phyloP scores from a whole-genome alignment of 306 rosid species.

The Sindora glabra region DNA sequence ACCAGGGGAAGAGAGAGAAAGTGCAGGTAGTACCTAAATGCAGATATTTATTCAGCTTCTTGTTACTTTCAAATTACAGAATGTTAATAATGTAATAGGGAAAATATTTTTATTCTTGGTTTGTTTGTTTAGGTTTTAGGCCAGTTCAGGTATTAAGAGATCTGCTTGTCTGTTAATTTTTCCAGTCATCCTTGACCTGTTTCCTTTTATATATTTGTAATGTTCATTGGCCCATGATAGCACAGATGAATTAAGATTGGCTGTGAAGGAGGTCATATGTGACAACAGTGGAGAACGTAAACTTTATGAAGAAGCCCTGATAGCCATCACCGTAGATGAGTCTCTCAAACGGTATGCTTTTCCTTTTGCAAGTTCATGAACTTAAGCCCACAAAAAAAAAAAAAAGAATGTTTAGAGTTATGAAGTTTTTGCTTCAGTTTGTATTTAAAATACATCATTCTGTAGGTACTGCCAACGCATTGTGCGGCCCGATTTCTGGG shows the following conservation, averaged over 20 bases:
- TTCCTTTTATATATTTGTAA: background rate
- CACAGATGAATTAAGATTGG: conserved; percentile 83
- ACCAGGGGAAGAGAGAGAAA: conserved; percentile 69
- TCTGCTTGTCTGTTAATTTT: background rate
- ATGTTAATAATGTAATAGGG: background rate
- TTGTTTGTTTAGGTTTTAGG: no score
- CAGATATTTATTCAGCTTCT: background rate
- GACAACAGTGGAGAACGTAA: conserved; percentile 49
- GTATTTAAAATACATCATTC: conserved; percentile 1
- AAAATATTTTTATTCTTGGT: no score
- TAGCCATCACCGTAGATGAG: conserved; percentile 86
- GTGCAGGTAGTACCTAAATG: conserved; percentile 58
- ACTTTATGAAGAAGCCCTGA: conserved; percentile 69
- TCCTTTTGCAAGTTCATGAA: background rate
- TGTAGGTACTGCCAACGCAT: conserved; percentile 85
- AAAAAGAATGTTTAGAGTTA: conserved; percentile 8
- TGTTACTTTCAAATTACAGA: background rate
- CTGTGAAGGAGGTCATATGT: conserved; percentile 83
- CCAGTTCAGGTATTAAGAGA: conserved; percentile 9
- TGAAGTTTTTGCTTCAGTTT: background rate
- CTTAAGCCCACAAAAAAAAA: conserved; percentile 12
- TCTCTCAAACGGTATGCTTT: conserved; percentile 59
- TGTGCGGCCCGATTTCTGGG: conserved; percentile 82
- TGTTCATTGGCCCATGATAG: conserved; percentile 5
- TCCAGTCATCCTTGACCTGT: background rate